Base-by-base conservation (phyloP, 345 rosid species). In the Euphorbia peplus region DNA sequence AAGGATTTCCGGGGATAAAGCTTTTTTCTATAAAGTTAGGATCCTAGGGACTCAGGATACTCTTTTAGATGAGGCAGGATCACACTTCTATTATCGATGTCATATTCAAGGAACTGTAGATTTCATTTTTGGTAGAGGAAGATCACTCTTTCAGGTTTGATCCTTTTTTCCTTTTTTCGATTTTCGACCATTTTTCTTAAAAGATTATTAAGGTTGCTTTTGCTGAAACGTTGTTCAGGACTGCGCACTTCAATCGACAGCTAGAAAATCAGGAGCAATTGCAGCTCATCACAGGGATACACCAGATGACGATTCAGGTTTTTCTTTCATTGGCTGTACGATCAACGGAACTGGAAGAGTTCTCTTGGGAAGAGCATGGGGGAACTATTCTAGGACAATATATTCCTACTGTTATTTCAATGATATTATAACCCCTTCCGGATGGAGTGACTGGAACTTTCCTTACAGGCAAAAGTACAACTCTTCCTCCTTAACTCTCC, bases 321-420 rank as follows among this genome's bases (percentile, higher is more conserved):
- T 88, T 67, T 88, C 97, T 5, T 91, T 95, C 71, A 90, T 88
- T 2, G 83, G 87, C 68, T 91, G 99, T 61, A 62, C 59, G 0
- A 82, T 91, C 62, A 75, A 80, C 5, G 97, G 99, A 68, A 87
- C 93, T 0, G 99, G 99, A 16, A 83, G 75, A 68, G 73, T 91
- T 66, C 82, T 75, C 37, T 47, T 95, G 54, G 99, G 99, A 69
- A 83, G 97, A 82, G 96, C 99, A 67, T 95, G 97, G 96, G 99
- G 99, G 46, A 78, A 83, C 72, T 86, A 86, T 60, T 89, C 97
- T 3, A 89, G 90, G 77, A 72, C 60, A 12, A 79, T 95, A 24
- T 95, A 89, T 73, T 86, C 97, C 4, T 75, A 91, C 81, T 91
- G 96, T 72, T 61, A 73, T 57, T 54, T 95, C 16, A 90, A 72